These are phyloP conservation scores for Penicillium sp. DNA, from an alignment of 2,329 filamentous ascomycete genomes.

Conservation along the genomic window DNA sequence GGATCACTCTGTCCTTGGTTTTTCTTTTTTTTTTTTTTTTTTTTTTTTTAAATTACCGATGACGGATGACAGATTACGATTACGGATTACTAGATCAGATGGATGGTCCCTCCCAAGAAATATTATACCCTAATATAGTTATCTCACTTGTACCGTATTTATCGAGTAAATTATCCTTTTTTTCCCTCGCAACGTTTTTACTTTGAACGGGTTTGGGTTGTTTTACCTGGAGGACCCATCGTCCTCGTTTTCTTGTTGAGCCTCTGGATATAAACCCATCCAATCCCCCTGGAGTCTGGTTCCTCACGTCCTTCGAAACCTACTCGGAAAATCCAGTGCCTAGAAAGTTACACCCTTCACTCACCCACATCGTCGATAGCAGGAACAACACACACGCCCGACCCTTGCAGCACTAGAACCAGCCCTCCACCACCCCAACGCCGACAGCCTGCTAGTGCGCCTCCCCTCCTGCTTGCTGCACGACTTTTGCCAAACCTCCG, in stretches of 20 bases:
- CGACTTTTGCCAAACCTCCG: not conserved
- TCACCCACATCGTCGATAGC: constrained; percentile 5
- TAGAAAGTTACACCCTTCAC: not conserved
- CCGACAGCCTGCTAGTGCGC: constrained; percentile 1
- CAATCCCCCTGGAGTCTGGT: constrained; percentile 15
- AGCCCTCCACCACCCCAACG: not conserved
- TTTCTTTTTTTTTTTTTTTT: constrained; percentile 19
- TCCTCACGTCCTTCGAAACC: constrained; percentile 8
- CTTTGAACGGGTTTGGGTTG: not conserved
- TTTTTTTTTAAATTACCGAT: constrained; percentile 3
- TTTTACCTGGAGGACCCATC: not conserved
- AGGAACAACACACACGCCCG: constrained; percentile 4
- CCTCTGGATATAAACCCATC: constrained; percentile 28
- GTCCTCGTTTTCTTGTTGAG: constrained; percentile 16
- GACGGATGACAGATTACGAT: not conserved
- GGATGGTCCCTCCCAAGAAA: not conserved
- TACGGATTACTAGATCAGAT: not conserved
- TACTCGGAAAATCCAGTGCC: not conserved
- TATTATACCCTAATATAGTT: not conserved
- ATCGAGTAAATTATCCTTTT: constrained; percentile 1
- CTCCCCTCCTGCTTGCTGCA: not conserved
- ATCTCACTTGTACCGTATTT: not conserved
- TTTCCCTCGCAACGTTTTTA: constrained; percentile 2
- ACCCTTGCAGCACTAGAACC: constrained; percentile 8
- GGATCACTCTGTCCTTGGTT: constrained; percentile 26